These are phyloP conservation scores for Pseudogymnoascus sp. DNA, from an alignment of 2,329 filamentous ascomycete genomes.

Conservation along the genomic window DNA sequence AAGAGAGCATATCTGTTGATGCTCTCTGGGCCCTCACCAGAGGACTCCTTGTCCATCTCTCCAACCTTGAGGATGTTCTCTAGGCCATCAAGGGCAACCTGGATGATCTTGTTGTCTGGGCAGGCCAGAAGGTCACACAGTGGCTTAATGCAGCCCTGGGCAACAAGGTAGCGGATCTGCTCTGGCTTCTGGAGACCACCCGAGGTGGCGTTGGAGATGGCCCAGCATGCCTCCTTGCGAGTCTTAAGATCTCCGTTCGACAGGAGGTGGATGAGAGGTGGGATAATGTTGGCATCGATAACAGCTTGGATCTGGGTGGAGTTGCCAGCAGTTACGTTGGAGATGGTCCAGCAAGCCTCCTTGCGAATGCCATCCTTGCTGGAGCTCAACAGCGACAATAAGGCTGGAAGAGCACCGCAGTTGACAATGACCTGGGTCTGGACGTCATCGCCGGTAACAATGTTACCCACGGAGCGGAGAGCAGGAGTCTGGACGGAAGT, in stretches of 20 bases:
- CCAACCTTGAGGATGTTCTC: slow-evolving; percentile 99
- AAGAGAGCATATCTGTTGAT: slow-evolving; percentile 97
- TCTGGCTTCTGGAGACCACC: slow-evolving; percentile 97
- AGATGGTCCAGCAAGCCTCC: slow-evolving; percentile 99
- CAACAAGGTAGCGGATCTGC: slow-evolving; percentile 91
- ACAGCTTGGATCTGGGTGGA: slow-evolving; percentile 95
- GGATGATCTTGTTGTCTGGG: slow-evolving; percentile 99
- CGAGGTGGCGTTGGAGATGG: slow-evolving; percentile 96
- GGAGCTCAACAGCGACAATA: slow-evolving; percentile 89
- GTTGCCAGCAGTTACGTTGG: slow-evolving; percentile 97
- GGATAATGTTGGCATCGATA: slow-evolving; percentile 93
- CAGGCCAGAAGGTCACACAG: slow-evolving; percentile 90
- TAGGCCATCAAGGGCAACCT: slow-evolving; percentile 91
- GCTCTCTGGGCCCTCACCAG: slow-evolving; percentile 61
- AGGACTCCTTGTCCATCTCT: slow-evolving; percentile 92
- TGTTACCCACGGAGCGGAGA: slow-evolving; percentile 94
- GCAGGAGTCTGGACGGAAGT: slow-evolving; percentile 97
- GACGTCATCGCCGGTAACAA: slow-evolving; percentile 95
- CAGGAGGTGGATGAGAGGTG: slow-evolving; percentile 88
- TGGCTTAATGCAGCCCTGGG: slow-evolving; percentile 92
- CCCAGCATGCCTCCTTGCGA: slow-evolving; percentile 98
- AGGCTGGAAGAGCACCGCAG: slow-evolving; percentile 82
- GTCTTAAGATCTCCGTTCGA: slow-evolving; percentile 98
- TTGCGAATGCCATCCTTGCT: slow-evolving; percentile 98
- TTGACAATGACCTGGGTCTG: slow-evolving; percentile 99